A percentile compares a stretch with the other conserved stretches of the same genome.
phyloP scores from a whole-genome alignment of 345 rosid species.

The Ceriops decandra region DNA sequence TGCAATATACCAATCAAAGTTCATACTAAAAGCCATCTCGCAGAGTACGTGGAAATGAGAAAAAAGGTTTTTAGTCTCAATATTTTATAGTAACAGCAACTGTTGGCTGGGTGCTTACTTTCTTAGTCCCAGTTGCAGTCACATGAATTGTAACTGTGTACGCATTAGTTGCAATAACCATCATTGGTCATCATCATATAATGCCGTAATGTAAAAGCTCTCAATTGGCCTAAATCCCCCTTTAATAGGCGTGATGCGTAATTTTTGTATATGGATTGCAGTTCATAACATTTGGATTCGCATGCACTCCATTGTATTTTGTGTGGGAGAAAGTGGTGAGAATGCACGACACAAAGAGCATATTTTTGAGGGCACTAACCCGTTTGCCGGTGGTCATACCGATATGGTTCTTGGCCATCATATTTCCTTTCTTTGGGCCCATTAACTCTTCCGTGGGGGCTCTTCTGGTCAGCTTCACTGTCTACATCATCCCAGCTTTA shows the following conservation, averaged over 20 bases:
- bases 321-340: conserved; percentile 90
- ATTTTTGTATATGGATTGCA: conserved; percentile 22
- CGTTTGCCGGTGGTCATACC: conserved; percentile 78
- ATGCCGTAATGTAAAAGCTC: too few relatives aligned
- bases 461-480: conserved; percentile 82
- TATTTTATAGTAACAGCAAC: too few relatives aligned
- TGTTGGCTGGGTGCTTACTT: too few relatives aligned
- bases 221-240: too few relatives aligned
- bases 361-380: conserved; percentile 55
- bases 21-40: too few relatives aligned
- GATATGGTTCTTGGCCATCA: conserved; percentile 80
- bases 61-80: too few relatives aligned
- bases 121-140: too few relatives aligned
- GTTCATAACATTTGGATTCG: conserved; percentile 87
- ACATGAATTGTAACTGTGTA: too few relatives aligned
- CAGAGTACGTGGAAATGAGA: too few relatives aligned
- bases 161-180: too few relatives aligned
- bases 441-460: conserved; percentile 87
- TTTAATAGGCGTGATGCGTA: not conserved
- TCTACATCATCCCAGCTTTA: conserved; percentile 74
- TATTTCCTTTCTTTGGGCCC: conserved; percentile 88
- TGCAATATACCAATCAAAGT: too few relatives aligned
- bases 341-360: conserved; percentile 77
- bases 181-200: too few relatives aligned
- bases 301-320: conserved; percentile 76